Evolutionary conservation across 768 basidiomycete species (phyloP).

Genomic region (Suillus sp.): DNA sequence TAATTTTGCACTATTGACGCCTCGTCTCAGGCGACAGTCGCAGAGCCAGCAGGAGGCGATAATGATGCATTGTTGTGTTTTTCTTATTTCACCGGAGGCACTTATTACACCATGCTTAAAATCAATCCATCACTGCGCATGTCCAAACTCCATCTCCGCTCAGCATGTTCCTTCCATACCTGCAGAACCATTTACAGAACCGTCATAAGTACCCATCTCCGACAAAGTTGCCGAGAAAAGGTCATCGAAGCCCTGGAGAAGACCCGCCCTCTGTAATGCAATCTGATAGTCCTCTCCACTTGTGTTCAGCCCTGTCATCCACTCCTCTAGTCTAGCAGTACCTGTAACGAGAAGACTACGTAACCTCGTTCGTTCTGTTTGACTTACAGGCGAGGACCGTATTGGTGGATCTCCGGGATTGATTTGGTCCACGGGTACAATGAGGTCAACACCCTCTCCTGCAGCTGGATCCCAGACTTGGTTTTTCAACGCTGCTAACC

Average conservation of each 20-base stretch:
- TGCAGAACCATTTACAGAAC: conserved; percentile 24
- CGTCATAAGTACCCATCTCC: conserved; percentile 52
- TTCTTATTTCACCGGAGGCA: neutral
- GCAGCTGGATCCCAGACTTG: conserved; percentile 66
- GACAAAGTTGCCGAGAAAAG: conserved; percentile 64
- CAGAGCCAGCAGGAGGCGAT: conserved; percentile 48
- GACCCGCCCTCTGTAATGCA: conserved; percentile 51
- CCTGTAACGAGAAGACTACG: conserved; percentile 66
- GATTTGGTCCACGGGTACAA: conserved; percentile 41
- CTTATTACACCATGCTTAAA: neutral
- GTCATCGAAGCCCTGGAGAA: conserved; percentile 65
- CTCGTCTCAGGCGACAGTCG: conserved; percentile 50
- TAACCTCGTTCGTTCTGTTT: conserved; percentile 74
- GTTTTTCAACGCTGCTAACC: conserved; percentile 63
- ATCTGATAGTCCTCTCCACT: conserved; percentile 32
- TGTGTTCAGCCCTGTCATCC: conserved; percentile 46
- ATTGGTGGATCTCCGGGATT: conserved; percentile 25
- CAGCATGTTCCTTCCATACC: conserved; percentile 27
- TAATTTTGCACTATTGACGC: conserved; percentile 10
- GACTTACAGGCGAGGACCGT: conserved; percentile 53
- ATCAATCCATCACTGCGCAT: neutral
- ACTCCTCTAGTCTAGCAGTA: conserved; percentile 65
- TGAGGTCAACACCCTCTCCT: conserved; percentile 42
- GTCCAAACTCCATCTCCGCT: conserved; percentile 9
- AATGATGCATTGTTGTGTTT: conserved; percentile 12